A percentile compares a stretch with the other conserved stretches of the same genome.
Conservation (phyloP, 352 stramenopile species). For the Poterioochromonas sp. region DNA sequence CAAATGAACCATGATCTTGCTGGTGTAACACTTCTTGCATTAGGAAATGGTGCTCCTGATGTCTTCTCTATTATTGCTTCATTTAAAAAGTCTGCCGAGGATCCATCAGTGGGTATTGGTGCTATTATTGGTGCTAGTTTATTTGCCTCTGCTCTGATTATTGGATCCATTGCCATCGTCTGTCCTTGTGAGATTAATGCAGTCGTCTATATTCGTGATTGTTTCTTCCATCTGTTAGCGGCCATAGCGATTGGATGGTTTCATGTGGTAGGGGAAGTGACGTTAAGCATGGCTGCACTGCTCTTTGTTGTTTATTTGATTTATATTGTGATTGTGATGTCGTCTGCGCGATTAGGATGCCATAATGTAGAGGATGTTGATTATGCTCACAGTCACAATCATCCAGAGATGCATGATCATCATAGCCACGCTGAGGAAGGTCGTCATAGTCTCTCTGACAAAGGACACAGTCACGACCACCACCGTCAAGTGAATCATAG, state of each 20-base stretch:
- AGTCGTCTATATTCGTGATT: constrained; percentile 39
- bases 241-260: constrained; percentile 49
- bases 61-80: constrained; percentile 79
- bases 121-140: constrained; percentile 83
- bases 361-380: too few species aligned
- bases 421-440: too few species aligned
- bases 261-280: constrained; percentile 29
- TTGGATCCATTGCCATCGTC: constrained; percentile 67
- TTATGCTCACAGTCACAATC: too few species aligned
- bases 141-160: constrained; percentile 85
- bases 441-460: too few species aligned
- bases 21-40: constrained; percentile 89
- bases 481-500: too few species aligned
- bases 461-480: too few species aligned
- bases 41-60: constrained; percentile 93
- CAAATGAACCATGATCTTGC: constrained; percentile 75
- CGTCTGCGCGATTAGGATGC: too few species aligned
- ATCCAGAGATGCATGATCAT: too few species aligned
- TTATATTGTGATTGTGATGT: constrained; percentile 58
- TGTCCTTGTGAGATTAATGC: constrained; percentile 33
- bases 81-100: constrained; percentile 50
- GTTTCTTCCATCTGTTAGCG: constrained; percentile 36
- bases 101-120: constrained; percentile 63
- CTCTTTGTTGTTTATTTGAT: constrained; percentile 54
- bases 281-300: constrained; percentile 44